Conservation (phyloP, 805 yeast genomes). For the Huiozyma naganishii region DNA sequence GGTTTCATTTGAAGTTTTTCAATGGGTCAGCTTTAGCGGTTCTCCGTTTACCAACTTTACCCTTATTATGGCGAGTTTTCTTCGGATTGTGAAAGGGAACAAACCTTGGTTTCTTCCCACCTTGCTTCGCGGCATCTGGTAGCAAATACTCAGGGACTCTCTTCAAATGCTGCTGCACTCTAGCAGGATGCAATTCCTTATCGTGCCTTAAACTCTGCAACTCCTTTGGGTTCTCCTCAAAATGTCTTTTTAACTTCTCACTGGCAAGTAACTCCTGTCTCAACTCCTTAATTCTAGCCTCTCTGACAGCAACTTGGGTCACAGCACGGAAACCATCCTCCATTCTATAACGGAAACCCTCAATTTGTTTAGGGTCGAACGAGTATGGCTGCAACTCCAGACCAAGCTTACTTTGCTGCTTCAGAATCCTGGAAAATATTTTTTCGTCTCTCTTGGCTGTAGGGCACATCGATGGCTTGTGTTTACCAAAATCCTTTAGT, state of each 20-base stretch:
- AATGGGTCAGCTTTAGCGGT: slow-evolving; percentile 52
- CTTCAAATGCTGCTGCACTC: slow-evolving; percentile 76
- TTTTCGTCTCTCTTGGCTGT: slow-evolving; percentile 80
- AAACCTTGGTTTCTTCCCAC: slow-evolving; percentile 49
- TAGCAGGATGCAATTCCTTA: slow-evolving; percentile 70
- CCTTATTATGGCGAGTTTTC: slow-evolving; percentile 18
- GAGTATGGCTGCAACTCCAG: slow-evolving; percentile 75
- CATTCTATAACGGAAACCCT: slow-evolving; percentile 90
- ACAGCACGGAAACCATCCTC: slow-evolving; percentile 96
- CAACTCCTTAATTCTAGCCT: slow-evolving; percentile 84
- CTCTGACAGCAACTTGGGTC: slow-evolving; percentile 79
- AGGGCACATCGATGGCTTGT: slow-evolving; percentile 62
- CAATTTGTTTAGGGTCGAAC: slow-evolving; percentile 85
- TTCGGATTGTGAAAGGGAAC: slow-evolving; percentile 54
- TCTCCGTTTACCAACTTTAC: slow-evolving; percentile 36
- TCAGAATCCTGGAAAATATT: slow-evolving; percentile 62
- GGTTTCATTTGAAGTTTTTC: slow-evolving; percentile 37
- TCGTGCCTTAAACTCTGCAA: slow-evolving; percentile 83
- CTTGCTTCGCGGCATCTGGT: slow-evolving; percentile 63
- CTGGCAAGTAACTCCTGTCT: slow-evolving; percentile 78
- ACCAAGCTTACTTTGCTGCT: slow-evolving; percentile 65
- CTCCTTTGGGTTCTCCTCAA: slow-evolving; percentile 96
- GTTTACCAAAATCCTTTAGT: slow-evolving; percentile 74
- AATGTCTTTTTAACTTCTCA: slow-evolving; percentile 84
- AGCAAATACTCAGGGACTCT: slow-evolving; percentile 86